Percentiles rank a stretch among this genome's conserved stretches.
These are phyloP conservation scores for Aureobasidium sp. DNA, from an alignment of 2,329 filamentous ascomycete species.

Conservation along the genomic window DNA sequence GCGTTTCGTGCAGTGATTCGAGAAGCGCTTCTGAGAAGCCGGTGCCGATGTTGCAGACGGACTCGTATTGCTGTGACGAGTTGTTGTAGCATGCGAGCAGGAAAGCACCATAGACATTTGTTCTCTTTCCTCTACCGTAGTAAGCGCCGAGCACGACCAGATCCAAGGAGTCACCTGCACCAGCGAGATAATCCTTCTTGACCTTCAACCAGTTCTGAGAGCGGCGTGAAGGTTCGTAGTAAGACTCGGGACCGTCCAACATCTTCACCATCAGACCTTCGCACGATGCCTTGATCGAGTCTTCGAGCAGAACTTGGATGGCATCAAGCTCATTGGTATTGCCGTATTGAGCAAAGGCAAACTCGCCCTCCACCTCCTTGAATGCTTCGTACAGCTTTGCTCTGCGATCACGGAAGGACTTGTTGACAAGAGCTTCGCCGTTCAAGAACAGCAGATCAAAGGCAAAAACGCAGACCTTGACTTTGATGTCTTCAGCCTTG, in stretches of 20 bases:
- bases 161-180: slow-evolving; percentile 90
- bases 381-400: slow-evolving; percentile 70
- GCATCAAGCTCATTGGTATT: slow-evolving; percentile 85
- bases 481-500: slow-evolving; percentile 87
- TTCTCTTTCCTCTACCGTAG: slow-evolving; percentile 89
- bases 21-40: slow-evolving; percentile 93
- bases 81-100: slow-evolving; percentile 90
- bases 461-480: slow-evolving; percentile 95
- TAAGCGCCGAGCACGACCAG: slow-evolving; percentile 94
- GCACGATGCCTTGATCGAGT: slow-evolving; percentile 90
- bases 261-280: slow-evolving; percentile 99
- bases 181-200: slow-evolving; percentile 95
- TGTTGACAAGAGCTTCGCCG: slow-evolving; percentile 80
- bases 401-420: slow-evolving; percentile 75
- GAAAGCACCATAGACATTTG: slow-evolving; percentile 92
- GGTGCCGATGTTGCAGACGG: slow-evolving; percentile 96
- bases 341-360: slow-evolving; percentile 80
- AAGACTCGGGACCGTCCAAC: slow-evolving; percentile 86
- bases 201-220: slow-evolving; percentile 98
- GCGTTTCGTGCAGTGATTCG: slow-evolving; percentile 71
- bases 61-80: slow-evolving; percentile 75
- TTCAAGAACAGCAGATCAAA: slow-evolving; percentile 94
- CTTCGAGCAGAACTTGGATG: slow-evolving; percentile 86
- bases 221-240: slow-evolving; percentile 92
- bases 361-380: slow-evolving; percentile 74